Evolutionary conservation across 208 protist species (phyloP), one percentile per base, ranked within the genome.

Genomic region (Leishmania braziliensis): DNA sequence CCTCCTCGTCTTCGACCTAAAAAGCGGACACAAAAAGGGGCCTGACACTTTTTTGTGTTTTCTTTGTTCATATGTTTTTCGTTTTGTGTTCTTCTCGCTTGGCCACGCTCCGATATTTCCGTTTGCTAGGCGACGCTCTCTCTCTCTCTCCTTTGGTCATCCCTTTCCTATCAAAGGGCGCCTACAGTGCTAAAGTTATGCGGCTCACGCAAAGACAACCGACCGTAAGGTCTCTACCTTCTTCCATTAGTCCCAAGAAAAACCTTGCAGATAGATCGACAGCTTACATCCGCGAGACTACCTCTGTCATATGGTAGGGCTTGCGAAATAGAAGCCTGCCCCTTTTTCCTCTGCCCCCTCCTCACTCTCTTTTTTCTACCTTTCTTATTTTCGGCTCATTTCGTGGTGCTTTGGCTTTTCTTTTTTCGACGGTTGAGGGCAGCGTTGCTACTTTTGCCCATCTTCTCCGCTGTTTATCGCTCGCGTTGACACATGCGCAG

Each of bases 311-410:
- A 48, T 62, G 29, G 23, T 71, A 2, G n/a, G 46, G 33, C 10
- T 43, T 60, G 51, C 23, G 23, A 46, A 26, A 39, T 43, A 29
- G 9, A 46, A 29, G 3, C 48, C 12, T 39, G 33, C 48, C 43
- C 53, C 71, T 70, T 62, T 33, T 68, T 72, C n/a, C 50, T 63
- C 70, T 77, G 39, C 48, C 5, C 82, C 54, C 54, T 75, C 10
- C 66, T 63, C 70, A n/a, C 46, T 78, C 78, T 73, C 18, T 39
- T 79, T 43, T 74, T 43, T 10, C 20, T 80, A 12, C 50, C 29
- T 72, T 23, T 23, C 0, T 4, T 72, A 29, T 77, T 50, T 43
- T 60, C 78, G 69, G 3, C 69, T 77, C 33, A 70, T 48, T 80
- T 56, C 50, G 26, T 43, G 23, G 29, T 46, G 60, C 78, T 68